Conservation (phyloP, 352 stramenopile species). For the Phytophthora cajani region DNA sequence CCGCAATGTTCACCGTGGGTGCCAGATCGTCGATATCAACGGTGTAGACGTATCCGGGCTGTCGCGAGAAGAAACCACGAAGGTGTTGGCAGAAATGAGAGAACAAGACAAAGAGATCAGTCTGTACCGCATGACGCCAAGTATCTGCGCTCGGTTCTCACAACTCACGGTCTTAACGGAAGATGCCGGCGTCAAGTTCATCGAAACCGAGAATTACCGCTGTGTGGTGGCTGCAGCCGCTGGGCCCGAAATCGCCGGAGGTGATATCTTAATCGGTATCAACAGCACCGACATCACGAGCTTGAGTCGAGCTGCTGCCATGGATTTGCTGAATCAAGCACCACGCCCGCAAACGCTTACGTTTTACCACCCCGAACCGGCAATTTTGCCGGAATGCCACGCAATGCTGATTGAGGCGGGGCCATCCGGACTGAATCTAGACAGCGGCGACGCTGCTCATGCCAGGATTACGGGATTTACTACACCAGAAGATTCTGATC, state of each 20-base stretch:
- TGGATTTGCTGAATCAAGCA: slow-evolving; percentile 37
- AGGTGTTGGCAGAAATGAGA: slow-evolving; percentile 39
- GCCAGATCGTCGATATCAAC: slow-evolving; percentile 66
- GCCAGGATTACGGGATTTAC: slow-evolving; percentile 58
- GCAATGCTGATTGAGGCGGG: slow-evolving; percentile 45
- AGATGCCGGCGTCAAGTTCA: slow-evolving; percentile 26
- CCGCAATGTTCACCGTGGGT: slow-evolving; percentile 53
- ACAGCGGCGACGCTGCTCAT: slow-evolving; percentile 35
- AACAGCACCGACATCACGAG: slow-evolving; percentile 50
- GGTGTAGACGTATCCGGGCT: slow-evolving; percentile 49
- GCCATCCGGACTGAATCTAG: slow-evolving; percentile 59
- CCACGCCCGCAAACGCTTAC: slow-evolving; percentile 43
- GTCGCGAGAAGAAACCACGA: slow-evolving; percentile 46
- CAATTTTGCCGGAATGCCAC: slow-evolving; percentile 50
- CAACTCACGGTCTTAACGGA: slow-evolving; percentile 26
- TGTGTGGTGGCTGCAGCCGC: slow-evolving; percentile 40
- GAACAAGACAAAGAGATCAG: slow-evolving; percentile 66
- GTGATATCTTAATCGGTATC: slow-evolving; percentile 56
- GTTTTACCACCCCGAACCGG: slow-evolving; percentile 33
- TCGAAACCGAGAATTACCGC: slow-evolving; percentile 45
- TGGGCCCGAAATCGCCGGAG: slow-evolving; percentile 23
- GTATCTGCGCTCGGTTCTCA: slow-evolving; percentile 36
- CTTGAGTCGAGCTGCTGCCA: slow-evolving; percentile 37
- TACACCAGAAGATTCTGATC: slow-evolving; percentile 40
- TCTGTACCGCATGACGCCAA: slow-evolving; percentile 47